A percentile compares a stretch with the other conserved stretches of the same genome.
These are phyloP conservation scores for Conringia planisiliqua DNA, from an alignment of 345 rosid species.

Conservation along the genomic window DNA sequence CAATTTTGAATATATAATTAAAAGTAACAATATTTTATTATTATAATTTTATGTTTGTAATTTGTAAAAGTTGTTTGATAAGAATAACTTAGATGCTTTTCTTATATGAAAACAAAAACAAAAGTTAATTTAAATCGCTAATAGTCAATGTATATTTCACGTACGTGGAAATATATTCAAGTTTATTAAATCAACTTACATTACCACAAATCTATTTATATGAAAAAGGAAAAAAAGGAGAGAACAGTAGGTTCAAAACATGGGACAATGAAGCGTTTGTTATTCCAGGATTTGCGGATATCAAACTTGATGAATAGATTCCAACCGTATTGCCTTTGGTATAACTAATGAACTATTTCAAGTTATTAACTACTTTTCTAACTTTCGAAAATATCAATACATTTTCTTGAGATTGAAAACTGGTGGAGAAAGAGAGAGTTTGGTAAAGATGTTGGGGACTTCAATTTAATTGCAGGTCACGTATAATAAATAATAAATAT, in stretches of 20 bases:
- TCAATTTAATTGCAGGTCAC: constrained; percentile 31
- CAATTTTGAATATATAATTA: neutral
- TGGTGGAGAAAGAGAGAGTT: constrained; percentile 14
- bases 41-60: neutral
- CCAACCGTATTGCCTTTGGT: neutral
- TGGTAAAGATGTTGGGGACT: constrained; percentile 34
- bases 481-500: constrained; percentile 2
- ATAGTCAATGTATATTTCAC: neutral
- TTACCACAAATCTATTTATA: neutral
- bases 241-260: neutral
- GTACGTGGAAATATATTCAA: neutral
- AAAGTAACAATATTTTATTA: neutral
- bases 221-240: neutral
- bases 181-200: neutral
- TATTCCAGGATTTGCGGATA: constrained; percentile 1
- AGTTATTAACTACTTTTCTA: neutral
- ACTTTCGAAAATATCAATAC: neutral
- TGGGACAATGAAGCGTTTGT: neutral
- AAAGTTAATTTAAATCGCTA: neutral
- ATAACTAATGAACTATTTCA: neutral
- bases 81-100: neutral
- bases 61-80: neutral
- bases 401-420: neutral
- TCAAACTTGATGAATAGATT: constrained; percentile 5
- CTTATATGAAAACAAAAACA: neutral